phyloP scores from a whole-genome alignment of 352 stramenopile genomes.

The Phytophthora europaea region DNA sequence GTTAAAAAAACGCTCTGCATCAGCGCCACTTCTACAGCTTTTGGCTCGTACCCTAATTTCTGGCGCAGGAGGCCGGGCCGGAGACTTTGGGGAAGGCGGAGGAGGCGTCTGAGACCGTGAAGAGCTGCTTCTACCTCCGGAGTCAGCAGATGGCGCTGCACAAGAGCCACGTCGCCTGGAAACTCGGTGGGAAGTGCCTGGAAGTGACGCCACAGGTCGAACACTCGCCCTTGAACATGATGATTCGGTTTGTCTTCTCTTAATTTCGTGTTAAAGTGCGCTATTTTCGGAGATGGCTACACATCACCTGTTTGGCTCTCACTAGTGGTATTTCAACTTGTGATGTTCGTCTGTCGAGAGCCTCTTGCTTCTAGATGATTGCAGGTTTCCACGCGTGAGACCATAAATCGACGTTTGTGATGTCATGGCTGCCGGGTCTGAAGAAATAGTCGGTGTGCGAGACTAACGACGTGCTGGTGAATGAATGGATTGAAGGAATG shows the following conservation, averaged over 20 bases:
- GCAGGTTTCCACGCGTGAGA: slow-evolving; percentile 1
- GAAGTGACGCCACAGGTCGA: slow-evolving; percentile 49
- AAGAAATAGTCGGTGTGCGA: slow-evolving; percentile 21
- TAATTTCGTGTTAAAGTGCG: slow-evolving; percentile 1
- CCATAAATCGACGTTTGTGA: background rate
- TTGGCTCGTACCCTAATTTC: slow-evolving; percentile 27
- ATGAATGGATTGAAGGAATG: background rate
- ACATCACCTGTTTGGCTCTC: background rate
- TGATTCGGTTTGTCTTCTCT: background rate
- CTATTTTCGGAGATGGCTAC: background rate
- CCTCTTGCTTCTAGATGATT: slow-evolving; percentile 7
- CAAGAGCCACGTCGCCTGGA: slow-evolving; percentile 22
- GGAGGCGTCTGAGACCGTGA: slow-evolving; percentile 13
- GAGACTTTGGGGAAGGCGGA: slow-evolving; percentile 34
- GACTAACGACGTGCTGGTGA: slow-evolving; percentile 5
- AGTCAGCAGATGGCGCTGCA: slow-evolving; percentile 26
- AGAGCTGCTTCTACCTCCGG: slow-evolving; percentile 29
- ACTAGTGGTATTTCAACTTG: background rate
- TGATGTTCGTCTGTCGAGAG: background rate
- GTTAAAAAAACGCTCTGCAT: slow-evolving; percentile 47
- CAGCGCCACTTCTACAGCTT: slow-evolving; percentile 34
- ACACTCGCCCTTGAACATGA: slow-evolving; percentile 46
- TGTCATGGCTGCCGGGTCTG: background rate
- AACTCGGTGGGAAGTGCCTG: slow-evolving; percentile 36
- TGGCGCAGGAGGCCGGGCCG: too few species aligned